Evolutionary conservation across 176 grass and related monocot species (phyloP).

Genomic region (Hsuehochloa calcarea): DNA sequence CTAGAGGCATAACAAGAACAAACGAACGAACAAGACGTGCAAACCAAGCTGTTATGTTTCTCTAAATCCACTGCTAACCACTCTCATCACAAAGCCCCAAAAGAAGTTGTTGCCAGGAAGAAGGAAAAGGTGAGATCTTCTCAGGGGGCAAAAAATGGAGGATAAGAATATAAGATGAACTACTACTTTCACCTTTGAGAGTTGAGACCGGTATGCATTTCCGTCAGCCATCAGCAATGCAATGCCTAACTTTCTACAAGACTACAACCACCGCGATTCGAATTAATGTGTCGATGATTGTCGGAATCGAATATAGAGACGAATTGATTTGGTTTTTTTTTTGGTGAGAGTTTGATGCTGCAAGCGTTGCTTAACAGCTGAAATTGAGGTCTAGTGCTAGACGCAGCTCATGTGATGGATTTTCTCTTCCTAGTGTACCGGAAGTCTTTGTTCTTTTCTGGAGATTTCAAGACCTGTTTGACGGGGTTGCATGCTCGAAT

Average conservation of each 20-base stretch:
- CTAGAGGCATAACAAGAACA: slow-evolving; percentile 18
- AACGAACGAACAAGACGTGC: slow-evolving; percentile 20
- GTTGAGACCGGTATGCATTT: slow-evolving; percentile 18
- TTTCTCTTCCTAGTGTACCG: slow-evolving; percentile 10
- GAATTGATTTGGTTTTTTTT: not conserved
- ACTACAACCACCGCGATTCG: slow-evolving; percentile 32
- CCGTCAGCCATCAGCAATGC: slow-evolving; percentile 19
- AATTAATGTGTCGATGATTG: not conserved
- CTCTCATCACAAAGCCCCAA: not conserved
- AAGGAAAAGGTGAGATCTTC: not conserved
- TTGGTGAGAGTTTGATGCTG: not conserved
- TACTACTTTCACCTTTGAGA: not conserved
- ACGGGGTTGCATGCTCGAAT: not conserved
- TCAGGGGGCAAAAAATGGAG: not conserved
- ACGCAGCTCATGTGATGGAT: not conserved
- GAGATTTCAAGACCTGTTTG: slow-evolving; percentile 20
- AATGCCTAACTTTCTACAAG: not conserved
- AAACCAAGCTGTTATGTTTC: slow-evolving; percentile 26
- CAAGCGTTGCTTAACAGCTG: not conserved
- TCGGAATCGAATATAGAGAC: not conserved
- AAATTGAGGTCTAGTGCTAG: slow-evolving; percentile 12
- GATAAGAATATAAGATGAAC: not conserved
- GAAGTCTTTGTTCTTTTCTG: slow-evolving; percentile 17
- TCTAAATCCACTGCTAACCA: slow-evolving; percentile 37
- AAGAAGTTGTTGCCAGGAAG: slow-evolving; percentile 13